Evolutionary conservation across 345 rosid species (phyloP).

Genomic region (Ceriops tagal): DNA sequence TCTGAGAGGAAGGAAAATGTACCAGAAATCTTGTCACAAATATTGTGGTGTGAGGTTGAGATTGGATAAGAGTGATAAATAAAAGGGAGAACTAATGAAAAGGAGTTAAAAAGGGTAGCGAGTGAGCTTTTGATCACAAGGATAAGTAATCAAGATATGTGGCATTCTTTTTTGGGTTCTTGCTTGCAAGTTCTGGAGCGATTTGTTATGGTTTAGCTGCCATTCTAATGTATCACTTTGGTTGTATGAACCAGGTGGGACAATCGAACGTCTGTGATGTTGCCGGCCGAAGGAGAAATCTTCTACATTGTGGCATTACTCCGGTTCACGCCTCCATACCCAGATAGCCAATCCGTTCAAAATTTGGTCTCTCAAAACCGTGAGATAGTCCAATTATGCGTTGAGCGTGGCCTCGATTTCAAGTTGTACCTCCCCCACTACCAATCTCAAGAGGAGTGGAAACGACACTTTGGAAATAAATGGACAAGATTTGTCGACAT

Average conservation of each 20-base stretch:
- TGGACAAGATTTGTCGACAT: constrained; percentile 69
- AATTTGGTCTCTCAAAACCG: constrained; percentile 57
- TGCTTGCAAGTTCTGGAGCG: no score
- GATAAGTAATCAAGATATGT: no score
- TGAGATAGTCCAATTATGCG: constrained; percentile 58
- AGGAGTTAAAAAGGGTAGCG: no score
- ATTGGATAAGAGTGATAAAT: no score
- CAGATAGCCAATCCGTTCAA: constrained; percentile 36
- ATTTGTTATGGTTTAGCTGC: no score
- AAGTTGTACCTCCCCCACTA: constrained; percentile 86
- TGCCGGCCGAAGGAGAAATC: constrained; percentile 52
- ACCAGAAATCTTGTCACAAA: no score
- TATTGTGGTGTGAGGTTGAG: no score
- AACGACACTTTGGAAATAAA: constrained; percentile 66
- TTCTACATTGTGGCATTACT: constrained; percentile 89
- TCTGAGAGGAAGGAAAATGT: no score
- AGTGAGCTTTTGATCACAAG: no score
- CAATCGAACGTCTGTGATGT: constrained; percentile 50
- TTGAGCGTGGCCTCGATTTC: constrained; percentile 51
- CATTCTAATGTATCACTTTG: neutral
- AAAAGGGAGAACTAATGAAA: no score
- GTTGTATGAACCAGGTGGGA: constrained; percentile 58
- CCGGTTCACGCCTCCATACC: constrained; percentile 37
- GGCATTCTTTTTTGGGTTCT: no score
- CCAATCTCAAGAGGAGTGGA: constrained; percentile 69